Base-by-base conservation (phyloP, 805 yeast species). In the Scheffersomyces lignosus region DNA sequence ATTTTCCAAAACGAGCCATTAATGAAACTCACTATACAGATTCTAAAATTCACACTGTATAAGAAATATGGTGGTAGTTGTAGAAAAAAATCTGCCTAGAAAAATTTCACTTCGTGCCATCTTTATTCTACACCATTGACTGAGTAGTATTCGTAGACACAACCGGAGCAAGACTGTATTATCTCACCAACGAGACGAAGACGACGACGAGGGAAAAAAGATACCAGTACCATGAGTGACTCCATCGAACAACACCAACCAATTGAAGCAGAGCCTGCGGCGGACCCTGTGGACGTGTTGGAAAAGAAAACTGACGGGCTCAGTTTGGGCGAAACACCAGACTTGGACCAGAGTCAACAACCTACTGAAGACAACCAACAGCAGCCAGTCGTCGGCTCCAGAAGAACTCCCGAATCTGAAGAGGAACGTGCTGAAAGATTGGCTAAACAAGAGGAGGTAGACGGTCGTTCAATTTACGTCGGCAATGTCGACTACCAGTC, bases 401-500 rank as follows among this genome's bases (percentile, higher is more conserved):
- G 20, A 12, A 9, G 7, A 4, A 41, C 40, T 30, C 52, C 49
- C 27, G 61, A 58, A 49, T 48, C 64, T 23, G 64, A 55, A 33
- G 63, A 53, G 28, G 66, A 63, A 49, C 49, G 56, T 31, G 49
- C 51, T 2, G 60, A 58, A 41, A 50, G 64, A 48, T 46, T 63
- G 46, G 56, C 47, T 34, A 56, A 54, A 44, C 80, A 73, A 45
- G 62, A 58, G 29, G 79, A 72, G 44, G 52, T 66, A 13, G 83
- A 79, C 47, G 54, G 71, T 3, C 66, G 81, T 13, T 78, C 83
- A 1, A 56, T 79, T 4, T 77, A 73, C 44, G 73, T 79, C 5
- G 77, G 78, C 6, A 77, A 77, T 45, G 71, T 79, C 12, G 71
- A 70, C 37, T 66, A 62, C 43, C 62, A 64, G 23, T 52, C 77